Evolutionary conservation across 352 stramenopile species (phyloP).

Genomic region (Thalassiosira livingstoniorum): DNA sequence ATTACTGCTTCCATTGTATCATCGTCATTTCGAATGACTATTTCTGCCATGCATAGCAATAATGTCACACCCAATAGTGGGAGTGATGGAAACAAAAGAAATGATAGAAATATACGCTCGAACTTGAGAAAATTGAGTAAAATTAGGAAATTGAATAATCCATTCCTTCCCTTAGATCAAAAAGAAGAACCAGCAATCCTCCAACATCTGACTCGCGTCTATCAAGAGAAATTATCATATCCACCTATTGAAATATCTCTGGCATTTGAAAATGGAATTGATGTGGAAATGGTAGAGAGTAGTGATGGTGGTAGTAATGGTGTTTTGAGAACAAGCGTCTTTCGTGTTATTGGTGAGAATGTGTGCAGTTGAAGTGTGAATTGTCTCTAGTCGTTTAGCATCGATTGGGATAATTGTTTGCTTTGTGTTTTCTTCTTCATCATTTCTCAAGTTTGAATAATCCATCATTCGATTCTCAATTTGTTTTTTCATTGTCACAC

Average conservation of each 20-base stretch:
- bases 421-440: not conserved
- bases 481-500: no score
- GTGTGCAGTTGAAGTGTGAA: not conserved
- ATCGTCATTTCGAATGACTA: constrained; percentile 47
- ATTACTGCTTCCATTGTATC: constrained; percentile 36
- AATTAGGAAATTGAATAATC: not conserved
- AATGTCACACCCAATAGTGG: constrained; percentile 17
- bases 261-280: constrained; percentile 37
- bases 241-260: constrained; percentile 26
- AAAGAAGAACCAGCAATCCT: constrained; percentile 45
- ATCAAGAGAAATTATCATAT: constrained; percentile 22
- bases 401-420: not conserved
- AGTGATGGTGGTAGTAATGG: constrained; percentile 5
- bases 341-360: constrained; percentile 53
- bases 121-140: not conserved
- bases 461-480: no score
- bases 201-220: constrained; percentile 37
- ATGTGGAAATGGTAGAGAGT: constrained; percentile 23
- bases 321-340: constrained; percentile 28
- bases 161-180: constrained; percentile 22
- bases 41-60: no score
- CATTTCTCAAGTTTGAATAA: no score
- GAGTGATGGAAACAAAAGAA: not conserved
- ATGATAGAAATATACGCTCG: not conserved
- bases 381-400: not conserved